A percentile compares a stretch with the other conserved stretches of the same genome.
Conservation (phyloP, 2,329 filamentous ascomycete species). For the Achaetomium macrosporum region DNA sequence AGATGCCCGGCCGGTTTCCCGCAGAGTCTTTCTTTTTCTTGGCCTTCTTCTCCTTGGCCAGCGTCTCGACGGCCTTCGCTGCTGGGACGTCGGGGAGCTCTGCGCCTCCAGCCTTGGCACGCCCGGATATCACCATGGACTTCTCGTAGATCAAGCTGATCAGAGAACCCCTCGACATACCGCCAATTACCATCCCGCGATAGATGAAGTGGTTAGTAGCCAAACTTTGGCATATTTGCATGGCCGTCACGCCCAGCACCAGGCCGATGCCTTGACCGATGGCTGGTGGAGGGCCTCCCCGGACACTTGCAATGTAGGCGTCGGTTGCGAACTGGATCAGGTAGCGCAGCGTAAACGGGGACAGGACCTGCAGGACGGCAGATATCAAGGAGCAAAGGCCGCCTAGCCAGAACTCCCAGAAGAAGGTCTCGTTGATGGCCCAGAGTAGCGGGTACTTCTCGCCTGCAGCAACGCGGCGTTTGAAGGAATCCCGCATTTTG, state of each 20-base stretch:
- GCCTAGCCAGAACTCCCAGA: constrained; percentile 76
- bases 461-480: constrained; percentile 59
- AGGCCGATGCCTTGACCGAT: constrained; percentile 75
- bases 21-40: constrained; percentile 36
- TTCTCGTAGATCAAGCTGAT: constrained; percentile 90
- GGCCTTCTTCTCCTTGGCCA: constrained; percentile 33
- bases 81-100: constrained; percentile 46
- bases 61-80: constrained; percentile 36
- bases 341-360: constrained; percentile 79
- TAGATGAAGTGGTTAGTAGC: constrained; percentile 89
- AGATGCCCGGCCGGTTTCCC: constrained; percentile 43
- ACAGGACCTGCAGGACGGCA: constrained; percentile 71
- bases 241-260: constrained; percentile 73
- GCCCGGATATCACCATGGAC: constrained; percentile 78
- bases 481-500: constrained; percentile 63
- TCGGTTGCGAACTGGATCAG: constrained; percentile 79
- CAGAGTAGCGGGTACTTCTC: constrained; percentile 68
- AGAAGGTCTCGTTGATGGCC: constrained; percentile 83
- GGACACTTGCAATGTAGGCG: constrained; percentile 61
- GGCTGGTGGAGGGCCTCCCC: constrained; percentile 50
- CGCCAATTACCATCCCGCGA: constrained; percentile 85
- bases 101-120: constrained; percentile 78
- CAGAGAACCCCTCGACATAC: constrained; percentile 71
- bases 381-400: constrained; percentile 69
- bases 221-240: constrained; percentile 80